phyloP scores from a whole-genome alignment of 345 rosid genomes.

The Adansonia digitata region DNA sequence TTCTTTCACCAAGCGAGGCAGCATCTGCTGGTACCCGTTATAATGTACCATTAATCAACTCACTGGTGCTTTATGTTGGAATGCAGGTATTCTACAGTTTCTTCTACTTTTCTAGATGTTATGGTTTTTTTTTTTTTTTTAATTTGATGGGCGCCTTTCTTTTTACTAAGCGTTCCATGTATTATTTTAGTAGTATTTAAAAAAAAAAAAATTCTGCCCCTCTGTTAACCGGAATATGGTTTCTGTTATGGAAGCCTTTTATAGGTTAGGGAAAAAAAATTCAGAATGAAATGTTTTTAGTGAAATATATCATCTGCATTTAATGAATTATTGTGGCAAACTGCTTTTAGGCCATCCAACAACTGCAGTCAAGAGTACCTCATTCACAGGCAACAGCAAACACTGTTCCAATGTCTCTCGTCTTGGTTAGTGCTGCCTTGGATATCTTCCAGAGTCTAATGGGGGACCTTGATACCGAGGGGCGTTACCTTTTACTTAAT shows the following conservation, averaged over 20 bases:
- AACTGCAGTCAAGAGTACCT: slow-evolving; percentile 62
- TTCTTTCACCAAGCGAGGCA: slow-evolving; percentile 73
- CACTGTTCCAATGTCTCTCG: slow-evolving; percentile 35
- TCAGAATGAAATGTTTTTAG: not conserved
- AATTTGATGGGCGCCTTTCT: not conserved
- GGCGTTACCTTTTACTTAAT: slow-evolving; percentile 86
- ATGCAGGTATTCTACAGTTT: slow-evolving; percentile 65
- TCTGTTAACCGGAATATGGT: not conserved
- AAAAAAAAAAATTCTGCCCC: too few species aligned
- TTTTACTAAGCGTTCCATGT: not conserved
- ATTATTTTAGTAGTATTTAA: not conserved
- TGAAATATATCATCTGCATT: not conserved
- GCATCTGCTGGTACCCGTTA: slow-evolving; percentile 79
- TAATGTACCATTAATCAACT: slow-evolving; percentile 85
- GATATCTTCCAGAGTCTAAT: slow-evolving; percentile 79
- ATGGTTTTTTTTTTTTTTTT: not conserved
- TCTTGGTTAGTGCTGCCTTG: slow-evolving; percentile 67
- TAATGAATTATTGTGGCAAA: not conserved
- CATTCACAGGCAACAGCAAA: slow-evolving; percentile 59
- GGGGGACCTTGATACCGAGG: slow-evolving; percentile 85
- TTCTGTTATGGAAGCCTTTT: not conserved
- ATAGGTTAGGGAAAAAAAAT: not conserved
- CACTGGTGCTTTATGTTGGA: slow-evolving; percentile 94
- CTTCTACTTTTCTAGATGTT: not conserved
- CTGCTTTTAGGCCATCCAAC: slow-evolving; percentile 62